Evolutionary conservation across 2,329 filamentous ascomycete genomes (phyloP), one percentile per base, ranked within the genome.

Genomic region (Sporothrix protearum): DNA sequence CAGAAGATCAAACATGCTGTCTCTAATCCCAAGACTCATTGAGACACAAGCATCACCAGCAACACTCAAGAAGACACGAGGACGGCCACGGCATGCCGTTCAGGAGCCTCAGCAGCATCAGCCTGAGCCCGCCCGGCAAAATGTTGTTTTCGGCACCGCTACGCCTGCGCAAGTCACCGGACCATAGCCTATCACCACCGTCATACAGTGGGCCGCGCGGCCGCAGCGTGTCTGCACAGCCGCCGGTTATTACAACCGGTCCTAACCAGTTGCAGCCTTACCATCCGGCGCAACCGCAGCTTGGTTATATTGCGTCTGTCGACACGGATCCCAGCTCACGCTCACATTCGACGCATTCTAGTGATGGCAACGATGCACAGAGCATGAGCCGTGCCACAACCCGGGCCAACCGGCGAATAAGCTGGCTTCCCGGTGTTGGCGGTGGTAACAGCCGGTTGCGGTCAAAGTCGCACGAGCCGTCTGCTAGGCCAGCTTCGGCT

Each of bases 211-310:
- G 16, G 36, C 66, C 78, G 1, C 81, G 84, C 36, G 81, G 81
- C 9, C 81, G 85, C 71, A 85, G 84, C 75, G 81, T 81, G 36
- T 87, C 85, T 12, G 84, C 82, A 1, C 85, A 86, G 57, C 81
- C 82, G 2, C 77, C 82, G 3, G 7, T 19, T 10, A n/a, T 42
- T 19, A n/a, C 14, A 39, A 25, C 30, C 2, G 25, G 42, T 3
- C n/a, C 30, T 10, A 14, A 25, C 9, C 71, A 72, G 28, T 42
- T 36, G 3, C 45, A 25, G 30, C 51, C 19, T 5, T 22, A 42
- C 61, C 39, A 22, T 73, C 75, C 16, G 78, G 79, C 77, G 76
- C 74, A 81, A 10, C 4, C 53, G 61, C 72, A 30, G 61, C 77
- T 47, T 78, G 80, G 3, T 75, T 79, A 16, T 19, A 77, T 80